These are phyloP conservation scores for Colletotrichum echinochloae DNA, from an alignment of 2,329 filamentous ascomycete species.

Conservation along the genomic window DNA sequence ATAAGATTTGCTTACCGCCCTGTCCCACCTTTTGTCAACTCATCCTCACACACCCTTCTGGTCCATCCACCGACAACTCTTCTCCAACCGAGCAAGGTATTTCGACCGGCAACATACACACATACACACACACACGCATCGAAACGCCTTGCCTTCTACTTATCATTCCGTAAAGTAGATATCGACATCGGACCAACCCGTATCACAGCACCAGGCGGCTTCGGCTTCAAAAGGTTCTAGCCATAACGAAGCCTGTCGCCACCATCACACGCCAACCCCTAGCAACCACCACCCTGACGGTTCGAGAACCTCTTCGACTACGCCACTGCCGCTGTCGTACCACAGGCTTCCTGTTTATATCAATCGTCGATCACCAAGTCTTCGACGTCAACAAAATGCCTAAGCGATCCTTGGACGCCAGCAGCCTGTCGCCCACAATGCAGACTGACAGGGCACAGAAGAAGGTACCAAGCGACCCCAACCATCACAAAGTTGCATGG, in stretches of 20 bases:
- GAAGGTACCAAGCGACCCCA: conserved; percentile 45
- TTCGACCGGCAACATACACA: not conserved
- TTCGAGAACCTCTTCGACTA: not conserved
- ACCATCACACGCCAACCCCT: not conserved
- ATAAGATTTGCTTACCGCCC: conserved; percentile 37
- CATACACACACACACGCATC: too few species aligned
- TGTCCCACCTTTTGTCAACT: conserved; percentile 6
- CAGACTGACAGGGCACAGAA: conserved; percentile 47
- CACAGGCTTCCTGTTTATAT: conserved; percentile 17
- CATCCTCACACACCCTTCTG: conserved; percentile 3
- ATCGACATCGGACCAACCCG: not conserved
- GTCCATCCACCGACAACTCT: conserved; percentile 7
- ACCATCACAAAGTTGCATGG: not conserved
- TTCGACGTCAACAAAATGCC: conserved; percentile 49
- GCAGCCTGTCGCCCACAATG: conserved; percentile 46
- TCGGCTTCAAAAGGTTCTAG: conserved; percentile 36
- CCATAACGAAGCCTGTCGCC: conserved; percentile 29
- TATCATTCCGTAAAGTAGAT: not conserved
- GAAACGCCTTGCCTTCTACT: not conserved
- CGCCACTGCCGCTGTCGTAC: not conserved
- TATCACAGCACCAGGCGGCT: conserved; percentile 11
- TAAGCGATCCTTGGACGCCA: conserved; percentile 52
- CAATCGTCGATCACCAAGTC: conserved; percentile 22
- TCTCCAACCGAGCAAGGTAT: not conserved
- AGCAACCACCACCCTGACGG: not conserved